phyloP scores from a whole-genome alignment of 371 early-diverging fungal genomes.

The Lichtheimia ornata region DNA sequence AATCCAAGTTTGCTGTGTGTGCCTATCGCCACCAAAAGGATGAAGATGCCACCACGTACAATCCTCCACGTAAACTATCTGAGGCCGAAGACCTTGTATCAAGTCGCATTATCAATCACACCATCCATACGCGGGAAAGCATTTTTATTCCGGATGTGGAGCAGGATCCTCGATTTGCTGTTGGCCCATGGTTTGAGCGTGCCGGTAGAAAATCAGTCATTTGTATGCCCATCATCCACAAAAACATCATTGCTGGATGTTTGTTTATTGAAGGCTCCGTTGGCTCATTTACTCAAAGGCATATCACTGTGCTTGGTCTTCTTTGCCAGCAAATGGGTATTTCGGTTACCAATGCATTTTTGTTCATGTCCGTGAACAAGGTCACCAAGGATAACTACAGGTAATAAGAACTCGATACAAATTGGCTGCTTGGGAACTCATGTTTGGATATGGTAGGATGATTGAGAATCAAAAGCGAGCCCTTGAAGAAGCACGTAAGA shows the following conservation, averaged over 20 bases:
- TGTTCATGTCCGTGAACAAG: constrained; percentile 49
- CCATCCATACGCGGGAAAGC: constrained; percentile 42
- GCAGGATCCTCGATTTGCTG: constrained; percentile 41
- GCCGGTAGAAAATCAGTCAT: constrained; percentile 49
- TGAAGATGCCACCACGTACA: constrained; percentile 39
- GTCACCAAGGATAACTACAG: constrained; percentile 37
- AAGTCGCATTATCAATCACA: constrained; percentile 39
- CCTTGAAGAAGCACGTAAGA: constrained; percentile 40
- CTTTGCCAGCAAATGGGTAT: constrained; percentile 63
- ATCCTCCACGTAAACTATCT: constrained; percentile 27
- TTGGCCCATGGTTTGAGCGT: constrained; percentile 25
- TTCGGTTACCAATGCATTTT: constrained; percentile 56
- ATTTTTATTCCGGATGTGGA: constrained; percentile 40
- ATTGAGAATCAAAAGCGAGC: constrained; percentile 51
- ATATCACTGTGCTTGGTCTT: constrained; percentile 54
- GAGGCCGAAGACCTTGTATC: constrained; percentile 25
- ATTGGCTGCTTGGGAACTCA: no score
- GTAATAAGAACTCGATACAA: no score
- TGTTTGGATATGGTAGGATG: constrained; percentile 20
- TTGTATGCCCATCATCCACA: constrained; percentile 60
- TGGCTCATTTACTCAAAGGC: constrained; percentile 57
- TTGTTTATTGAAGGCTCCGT: constrained; percentile 55
- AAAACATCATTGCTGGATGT: constrained; percentile 47
- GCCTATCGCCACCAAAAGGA: constrained; percentile 39
- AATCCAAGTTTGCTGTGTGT: constrained; percentile 40